phyloP scores from a whole-genome alignment of 805 yeast genomes.

The Hyphopichia homilentoma region DNA sequence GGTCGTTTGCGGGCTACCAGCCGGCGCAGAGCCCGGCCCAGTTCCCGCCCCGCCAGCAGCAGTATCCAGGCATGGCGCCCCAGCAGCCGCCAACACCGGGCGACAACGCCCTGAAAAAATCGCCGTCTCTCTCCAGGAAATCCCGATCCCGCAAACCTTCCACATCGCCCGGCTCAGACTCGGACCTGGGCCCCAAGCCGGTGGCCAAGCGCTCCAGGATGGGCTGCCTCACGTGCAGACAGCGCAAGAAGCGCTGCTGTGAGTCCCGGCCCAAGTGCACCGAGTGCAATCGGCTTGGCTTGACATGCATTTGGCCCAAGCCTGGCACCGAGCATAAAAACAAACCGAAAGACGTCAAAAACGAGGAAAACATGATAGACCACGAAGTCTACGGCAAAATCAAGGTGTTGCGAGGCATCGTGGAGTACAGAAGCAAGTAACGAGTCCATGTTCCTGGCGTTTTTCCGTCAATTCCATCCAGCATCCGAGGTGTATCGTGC shows the following conservation, averaged over 20 bases:
- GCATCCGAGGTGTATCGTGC: too few species aligned
- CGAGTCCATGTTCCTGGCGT: too few species aligned
- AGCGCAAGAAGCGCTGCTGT: conserved; percentile 74
- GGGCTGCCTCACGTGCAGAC: conserved; percentile 79
- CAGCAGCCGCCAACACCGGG: conserved; percentile 1
- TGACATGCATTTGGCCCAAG: conserved; percentile 69
- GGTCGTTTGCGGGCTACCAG: conserved; percentile 3
- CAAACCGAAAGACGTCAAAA: conserved; percentile 47
- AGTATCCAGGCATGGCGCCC: conserved; percentile 4
- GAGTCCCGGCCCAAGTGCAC: conserved; percentile 64
- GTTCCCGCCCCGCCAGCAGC: conserved; percentile 1
- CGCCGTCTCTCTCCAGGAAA: too few species aligned
- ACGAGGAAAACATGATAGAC: conserved; percentile 49
- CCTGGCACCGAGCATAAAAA: conserved; percentile 66
- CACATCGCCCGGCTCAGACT: background rate
- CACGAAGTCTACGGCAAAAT: conserved; percentile 57
- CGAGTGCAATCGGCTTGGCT: conserved; percentile 62
- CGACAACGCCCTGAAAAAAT: too few species aligned
- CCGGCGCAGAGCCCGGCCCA: conserved; percentile 1
- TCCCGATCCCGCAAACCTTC: conserved; percentile 1
- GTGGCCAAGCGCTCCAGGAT: conserved; percentile 52
- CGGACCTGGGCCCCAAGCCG: conserved; percentile 6
- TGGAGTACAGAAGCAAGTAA: conserved; percentile 37
- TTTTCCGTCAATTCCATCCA: too few species aligned
- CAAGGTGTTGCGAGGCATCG: conserved; percentile 60